Conservation (phyloP, 371 early-diverging fungal genomes). For the Zychaea mexicana region DNA sequence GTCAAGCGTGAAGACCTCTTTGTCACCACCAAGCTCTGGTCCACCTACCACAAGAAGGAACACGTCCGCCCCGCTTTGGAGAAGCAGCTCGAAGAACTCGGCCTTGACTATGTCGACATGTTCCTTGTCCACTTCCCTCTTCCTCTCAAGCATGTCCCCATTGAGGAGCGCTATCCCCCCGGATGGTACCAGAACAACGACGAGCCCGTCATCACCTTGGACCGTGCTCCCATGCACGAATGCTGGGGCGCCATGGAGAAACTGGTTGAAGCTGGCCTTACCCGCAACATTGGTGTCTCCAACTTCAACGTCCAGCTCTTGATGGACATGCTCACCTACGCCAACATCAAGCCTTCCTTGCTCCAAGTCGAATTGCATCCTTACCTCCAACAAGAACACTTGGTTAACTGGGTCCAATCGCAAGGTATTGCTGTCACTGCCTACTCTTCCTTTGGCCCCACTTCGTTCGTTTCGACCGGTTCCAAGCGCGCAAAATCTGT, state of each 20-base stretch:
- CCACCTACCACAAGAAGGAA: conserved; percentile 55
- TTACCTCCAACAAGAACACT: conserved; percentile 59
- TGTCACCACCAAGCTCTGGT: conserved; percentile 78
- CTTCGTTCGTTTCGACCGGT: conserved; percentile 52
- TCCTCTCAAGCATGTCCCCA: conserved; percentile 29
- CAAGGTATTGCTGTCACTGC: conserved; percentile 56
- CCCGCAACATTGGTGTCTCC: conserved; percentile 55
- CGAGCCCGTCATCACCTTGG: conserved; percentile 21
- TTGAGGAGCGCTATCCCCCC: conserved; percentile 25
- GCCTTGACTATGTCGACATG: conserved; percentile 75
- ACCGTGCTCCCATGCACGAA: conserved; percentile 37
- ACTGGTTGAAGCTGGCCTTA: conserved; percentile 26
- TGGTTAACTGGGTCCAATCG: conserved; percentile 26
- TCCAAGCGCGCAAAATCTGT: conserved; percentile 27
- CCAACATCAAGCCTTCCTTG: conserved; percentile 48
- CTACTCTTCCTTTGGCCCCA: conserved; percentile 64
- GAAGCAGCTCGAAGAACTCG: conserved; percentile 56
- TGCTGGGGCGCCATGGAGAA: conserved; percentile 37
- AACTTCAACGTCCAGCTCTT: conserved; percentile 51
- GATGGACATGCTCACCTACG: conserved; percentile 53
- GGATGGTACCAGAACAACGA: conserved; percentile 30
- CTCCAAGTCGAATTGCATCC: conserved; percentile 73
- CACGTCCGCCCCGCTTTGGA: conserved; percentile 52
- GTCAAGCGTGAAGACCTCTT: conserved; percentile 66
- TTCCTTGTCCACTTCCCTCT: conserved; percentile 55